Percentiles rank a stretch among this genome's conserved stretches.
phyloP scores from a whole-genome alignment of 2,329 filamentous ascomycete genomes.

The Sporothrix phasma region DNA sequence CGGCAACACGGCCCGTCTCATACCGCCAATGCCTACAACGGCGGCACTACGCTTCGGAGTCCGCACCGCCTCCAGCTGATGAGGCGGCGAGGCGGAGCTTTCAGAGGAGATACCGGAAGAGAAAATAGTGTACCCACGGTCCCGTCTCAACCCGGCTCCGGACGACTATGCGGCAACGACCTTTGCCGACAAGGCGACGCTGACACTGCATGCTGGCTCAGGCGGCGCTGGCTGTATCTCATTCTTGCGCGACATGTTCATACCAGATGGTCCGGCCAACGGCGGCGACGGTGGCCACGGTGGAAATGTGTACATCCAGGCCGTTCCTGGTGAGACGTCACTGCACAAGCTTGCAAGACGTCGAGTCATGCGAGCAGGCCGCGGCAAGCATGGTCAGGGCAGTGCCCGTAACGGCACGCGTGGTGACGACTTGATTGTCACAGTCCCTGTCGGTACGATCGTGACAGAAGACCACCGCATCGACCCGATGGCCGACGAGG shows the following conservation, averaged over 20 bases:
- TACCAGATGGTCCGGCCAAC: conserved; percentile 82
- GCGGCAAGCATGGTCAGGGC: conserved; percentile 70
- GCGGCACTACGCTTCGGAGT: conserved; percentile 7
- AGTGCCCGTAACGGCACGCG: conserved; percentile 63
- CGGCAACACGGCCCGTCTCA: conserved; percentile 11
- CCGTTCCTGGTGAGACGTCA: conserved; percentile 81
- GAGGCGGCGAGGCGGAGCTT: background rate
- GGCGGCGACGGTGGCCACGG: conserved; percentile 89
- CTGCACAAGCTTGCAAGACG: conserved; percentile 80
- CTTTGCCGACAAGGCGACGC: conserved; percentile 76
- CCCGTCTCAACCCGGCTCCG: conserved; percentile 68
- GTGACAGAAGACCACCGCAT: conserved; percentile 70
- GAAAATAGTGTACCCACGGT: conserved; percentile 25
- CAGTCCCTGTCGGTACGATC: conserved; percentile 87
- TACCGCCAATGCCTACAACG: conserved; percentile 9
- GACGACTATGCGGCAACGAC: conserved; percentile 74
- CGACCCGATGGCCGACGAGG: conserved; percentile 66
- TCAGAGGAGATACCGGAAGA: background rate
- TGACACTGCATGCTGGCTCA: conserved; percentile 66
- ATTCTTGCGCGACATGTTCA: conserved; percentile 83
- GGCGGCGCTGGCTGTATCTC: conserved; percentile 92
- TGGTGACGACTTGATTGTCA: conserved; percentile 78
- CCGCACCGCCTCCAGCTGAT: background rate
- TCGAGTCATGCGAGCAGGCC: conserved; percentile 62
- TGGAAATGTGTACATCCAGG: conserved; percentile 90